phyloP scores from a whole-genome alignment of 768 basidiomycete species.

The Tylopilus rubrobrunneus region DNA sequence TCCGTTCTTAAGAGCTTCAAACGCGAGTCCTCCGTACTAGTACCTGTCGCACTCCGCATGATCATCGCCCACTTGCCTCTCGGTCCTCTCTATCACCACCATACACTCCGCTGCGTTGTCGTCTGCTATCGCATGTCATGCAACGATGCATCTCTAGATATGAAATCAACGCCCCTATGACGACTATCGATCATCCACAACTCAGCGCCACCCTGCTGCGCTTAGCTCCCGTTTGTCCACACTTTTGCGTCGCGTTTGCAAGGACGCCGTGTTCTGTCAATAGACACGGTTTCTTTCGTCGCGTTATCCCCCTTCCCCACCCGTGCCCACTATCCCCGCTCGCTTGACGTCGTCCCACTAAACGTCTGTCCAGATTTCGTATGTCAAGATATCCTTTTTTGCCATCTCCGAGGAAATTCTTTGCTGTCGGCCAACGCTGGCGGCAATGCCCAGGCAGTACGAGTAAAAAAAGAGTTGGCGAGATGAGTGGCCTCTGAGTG shows the following conservation, averaged over 20 bases:
- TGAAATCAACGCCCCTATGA: conserved; percentile 27
- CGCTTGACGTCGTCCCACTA: neutral
- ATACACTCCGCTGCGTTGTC: conserved; percentile 6
- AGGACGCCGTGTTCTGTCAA: conserved; percentile 1
- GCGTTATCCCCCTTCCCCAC: conserved; percentile 2
- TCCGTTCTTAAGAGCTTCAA: conserved; percentile 12
- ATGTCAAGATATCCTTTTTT: neutral
- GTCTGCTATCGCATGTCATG: conserved; percentile 13
- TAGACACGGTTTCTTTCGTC: neutral
- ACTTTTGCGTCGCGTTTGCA: conserved; percentile 3
- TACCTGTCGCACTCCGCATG: conserved; percentile 5
- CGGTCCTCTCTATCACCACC: conserved; percentile 23
- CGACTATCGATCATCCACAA: conserved; percentile 21
- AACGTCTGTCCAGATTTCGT: neutral
- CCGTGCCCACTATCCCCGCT: conserved; percentile 6
- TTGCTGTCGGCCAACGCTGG: neutral
- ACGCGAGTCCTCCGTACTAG: neutral
- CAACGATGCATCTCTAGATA: conserved; percentile 23
- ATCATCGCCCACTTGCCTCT: conserved; percentile 2
- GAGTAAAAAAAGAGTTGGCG: conserved; percentile 15
- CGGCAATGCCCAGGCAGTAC: conserved; percentile 14
- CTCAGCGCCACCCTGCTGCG: conserved; percentile 2
- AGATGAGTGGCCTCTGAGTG: conserved; percentile 28
- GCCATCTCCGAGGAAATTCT: conserved; percentile 24
- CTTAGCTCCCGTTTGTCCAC: conserved; percentile 12